A percentile compares a stretch with the other conserved stretches of the same genome.
Evolutionary conservation across 371 early-diverging fungal genomes (phyloP).

Genomic region (Fennellomyces sp.): DNA sequence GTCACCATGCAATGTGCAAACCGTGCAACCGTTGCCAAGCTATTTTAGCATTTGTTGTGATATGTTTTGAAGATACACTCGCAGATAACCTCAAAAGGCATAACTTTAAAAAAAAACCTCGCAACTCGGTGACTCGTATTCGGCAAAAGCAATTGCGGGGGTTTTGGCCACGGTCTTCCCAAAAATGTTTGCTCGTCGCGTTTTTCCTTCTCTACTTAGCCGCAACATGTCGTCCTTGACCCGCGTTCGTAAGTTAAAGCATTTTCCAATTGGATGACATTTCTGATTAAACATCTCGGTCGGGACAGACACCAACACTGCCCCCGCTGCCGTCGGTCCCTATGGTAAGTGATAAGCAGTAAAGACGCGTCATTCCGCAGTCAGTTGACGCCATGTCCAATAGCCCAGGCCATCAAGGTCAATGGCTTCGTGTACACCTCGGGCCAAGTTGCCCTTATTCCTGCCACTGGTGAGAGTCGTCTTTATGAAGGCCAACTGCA

Average conservation of each 20-base stretch:
- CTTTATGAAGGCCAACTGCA: no score
- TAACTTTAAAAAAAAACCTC: no score
- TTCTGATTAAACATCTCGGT: no score
- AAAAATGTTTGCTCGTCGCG: slow-evolving; percentile 22
- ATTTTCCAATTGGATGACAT: not conserved
- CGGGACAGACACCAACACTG: slow-evolving; percentile 55
- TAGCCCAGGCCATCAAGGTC: slow-evolving; percentile 83
- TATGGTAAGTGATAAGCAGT: slow-evolving; percentile 62
- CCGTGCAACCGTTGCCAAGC: no score
- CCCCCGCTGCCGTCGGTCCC: slow-evolving; percentile 87
- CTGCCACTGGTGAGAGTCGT: slow-evolving; percentile 46
- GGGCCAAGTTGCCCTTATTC: slow-evolving; percentile 78
- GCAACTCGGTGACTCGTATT: no score
- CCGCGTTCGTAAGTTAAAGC: slow-evolving; percentile 33
- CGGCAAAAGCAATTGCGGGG: not conserved
- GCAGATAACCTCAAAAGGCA: no score
- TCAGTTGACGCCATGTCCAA: not conserved
- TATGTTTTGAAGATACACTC: no score
- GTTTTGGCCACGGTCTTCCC: not conserved
- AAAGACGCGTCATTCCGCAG: not conserved
- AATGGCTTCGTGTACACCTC: slow-evolving; percentile 87
- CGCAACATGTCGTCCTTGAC: slow-evolving; percentile 40
- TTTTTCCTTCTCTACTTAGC: slow-evolving; percentile 17
- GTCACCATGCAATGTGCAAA: no score
- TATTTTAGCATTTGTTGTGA: no score